Base-by-base conservation (phyloP, 2,329 filamentous ascomycete genomes). In the Phaeomoniella chlamydospora region DNA sequence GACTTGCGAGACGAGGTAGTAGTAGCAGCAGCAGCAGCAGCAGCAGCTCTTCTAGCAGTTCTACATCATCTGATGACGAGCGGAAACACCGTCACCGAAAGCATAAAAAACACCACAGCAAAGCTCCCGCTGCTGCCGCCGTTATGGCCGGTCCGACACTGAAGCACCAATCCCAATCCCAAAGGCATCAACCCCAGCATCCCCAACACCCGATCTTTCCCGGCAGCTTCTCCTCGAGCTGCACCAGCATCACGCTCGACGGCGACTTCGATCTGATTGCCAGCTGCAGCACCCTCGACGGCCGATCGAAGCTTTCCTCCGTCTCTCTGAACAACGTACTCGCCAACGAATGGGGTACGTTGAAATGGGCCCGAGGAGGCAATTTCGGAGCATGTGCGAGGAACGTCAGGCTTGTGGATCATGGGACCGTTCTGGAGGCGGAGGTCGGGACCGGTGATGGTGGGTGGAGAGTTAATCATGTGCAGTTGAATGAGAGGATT, bases 141-240 rank as follows among this genome's bases (percentile, higher is more conserved):
- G 42, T 33, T 13, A 35, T 22, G n/a, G 38, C 29, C 5, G 35
- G 35, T 5, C 35, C 33, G 9, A 26, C n/a, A 26, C 6, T 26
- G n/a, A 26, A 6, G 9, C 22, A 26, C 22, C n/a, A n/a, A n/a
- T n/a, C n/a, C n/a, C n/a, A n/a, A n/a, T n/a, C n/a, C n/a, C n/a
- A n/a, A n/a, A n/a, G n/a, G n/a, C n/a, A n/a, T n/a, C n/a, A n/a
- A n/a, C n/a, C n/a, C n/a, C n/a, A n/a, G n/a, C 33, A 34, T 29
- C 18, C 40, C 31, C n/a, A 35, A 31, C 4, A 26, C 29, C 14
- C 36, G 36, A 26, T 26, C 22, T n/a, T 26, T n/a, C 9, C 22
- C 12, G 59, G 59, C n/a, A 62, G 59, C 43, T 62, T 61, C 48
- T 52, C 49, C 30, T 43, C 49, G 2, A 52, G 47, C 4, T 48